These are phyloP conservation scores for Musa acuminata DNA, from an alignment of 176 grass and related monocot species.

Conservation along the genomic window DNA sequence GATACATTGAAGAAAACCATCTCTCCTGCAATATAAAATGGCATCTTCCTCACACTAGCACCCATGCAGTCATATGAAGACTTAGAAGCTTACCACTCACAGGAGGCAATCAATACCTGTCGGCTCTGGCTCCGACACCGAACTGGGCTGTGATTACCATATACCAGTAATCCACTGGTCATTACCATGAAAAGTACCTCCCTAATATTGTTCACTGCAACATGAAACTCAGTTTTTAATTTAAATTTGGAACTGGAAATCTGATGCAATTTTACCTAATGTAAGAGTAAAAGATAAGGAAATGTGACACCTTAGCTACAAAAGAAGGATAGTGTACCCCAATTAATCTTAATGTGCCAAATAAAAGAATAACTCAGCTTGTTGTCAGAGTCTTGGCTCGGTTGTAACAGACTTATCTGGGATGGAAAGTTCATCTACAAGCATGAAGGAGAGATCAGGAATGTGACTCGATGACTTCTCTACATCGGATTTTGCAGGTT, in stretches of 20 bases:
- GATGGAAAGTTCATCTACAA: neutral
- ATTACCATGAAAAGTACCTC: neutral
- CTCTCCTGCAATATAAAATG: too few species aligned
- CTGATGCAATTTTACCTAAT: neutral
- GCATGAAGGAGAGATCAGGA: conserved; percentile 7
- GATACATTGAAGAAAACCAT: too few species aligned
- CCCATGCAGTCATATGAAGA: neutral
- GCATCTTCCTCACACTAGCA: too few species aligned
- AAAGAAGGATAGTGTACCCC: neutral
- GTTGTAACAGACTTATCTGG: neutral
- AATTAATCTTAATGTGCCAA: too few species aligned
- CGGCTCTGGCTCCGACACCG: neutral
- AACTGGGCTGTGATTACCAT: neutral
- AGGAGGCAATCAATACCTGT: neutral
- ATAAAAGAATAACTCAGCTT: neutral
- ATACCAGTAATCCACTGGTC: neutral
- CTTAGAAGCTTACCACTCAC: neutral
- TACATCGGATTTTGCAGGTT: neutral
- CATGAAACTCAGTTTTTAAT: neutral
- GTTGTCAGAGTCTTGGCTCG: neutral
- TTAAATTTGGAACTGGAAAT: neutral
- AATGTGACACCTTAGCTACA: neutral
- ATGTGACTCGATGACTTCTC: neutral
- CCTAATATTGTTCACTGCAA: neutral
- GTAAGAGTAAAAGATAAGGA: neutral